Percentiles rank a stretch among this genome's conserved stretches.
Evolutionary conservation across 2,329 filamentous ascomycete genomes (phyloP).

Genomic region (Epichloe bromicola): DNA sequence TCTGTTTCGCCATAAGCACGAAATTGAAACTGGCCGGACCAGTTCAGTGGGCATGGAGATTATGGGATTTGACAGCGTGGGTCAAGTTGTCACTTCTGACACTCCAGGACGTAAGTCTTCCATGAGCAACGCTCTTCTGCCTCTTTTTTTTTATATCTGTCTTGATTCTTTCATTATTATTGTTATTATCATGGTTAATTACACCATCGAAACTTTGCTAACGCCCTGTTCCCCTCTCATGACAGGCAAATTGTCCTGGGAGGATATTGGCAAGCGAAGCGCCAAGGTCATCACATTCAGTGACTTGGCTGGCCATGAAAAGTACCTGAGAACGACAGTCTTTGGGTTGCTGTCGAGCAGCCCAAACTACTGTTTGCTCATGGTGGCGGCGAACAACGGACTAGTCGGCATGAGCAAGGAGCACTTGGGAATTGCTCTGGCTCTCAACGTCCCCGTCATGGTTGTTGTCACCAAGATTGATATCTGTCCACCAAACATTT

Average conservation of each 20-base stretch:
- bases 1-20: constrained; percentile 94
- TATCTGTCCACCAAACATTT: constrained; percentile 89
- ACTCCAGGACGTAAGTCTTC: constrained; percentile 62
- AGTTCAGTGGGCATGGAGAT: constrained; percentile 98
- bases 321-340: constrained; percentile 88
- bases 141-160: not conserved
- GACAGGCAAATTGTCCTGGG: constrained; percentile 68
- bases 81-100: constrained; percentile 69
- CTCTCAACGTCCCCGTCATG: constrained; percentile 94
- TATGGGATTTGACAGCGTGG: constrained; percentile 85
- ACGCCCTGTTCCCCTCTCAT: not conserved
- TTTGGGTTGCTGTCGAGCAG: constrained; percentile 90
- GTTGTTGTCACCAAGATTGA: constrained; percentile 97
- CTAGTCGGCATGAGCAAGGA: constrained; percentile 97
- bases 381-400: constrained; percentile 97
- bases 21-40: constrained; percentile 88
- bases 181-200: not conserved
- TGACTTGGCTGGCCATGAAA: constrained; percentile 88
- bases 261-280: constrained; percentile 89
- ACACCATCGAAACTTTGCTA: not conserved
- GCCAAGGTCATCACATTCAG: constrained; percentile 96
- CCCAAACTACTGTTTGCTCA: constrained; percentile 92
- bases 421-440: constrained; percentile 86
- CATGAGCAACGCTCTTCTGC: not conserved
- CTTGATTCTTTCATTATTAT: too few relatives aligned